These are phyloP conservation scores for Penicillium parvum DNA, from an alignment of 495 filamentous ascomycete genomes.

Conservation along the genomic window DNA sequence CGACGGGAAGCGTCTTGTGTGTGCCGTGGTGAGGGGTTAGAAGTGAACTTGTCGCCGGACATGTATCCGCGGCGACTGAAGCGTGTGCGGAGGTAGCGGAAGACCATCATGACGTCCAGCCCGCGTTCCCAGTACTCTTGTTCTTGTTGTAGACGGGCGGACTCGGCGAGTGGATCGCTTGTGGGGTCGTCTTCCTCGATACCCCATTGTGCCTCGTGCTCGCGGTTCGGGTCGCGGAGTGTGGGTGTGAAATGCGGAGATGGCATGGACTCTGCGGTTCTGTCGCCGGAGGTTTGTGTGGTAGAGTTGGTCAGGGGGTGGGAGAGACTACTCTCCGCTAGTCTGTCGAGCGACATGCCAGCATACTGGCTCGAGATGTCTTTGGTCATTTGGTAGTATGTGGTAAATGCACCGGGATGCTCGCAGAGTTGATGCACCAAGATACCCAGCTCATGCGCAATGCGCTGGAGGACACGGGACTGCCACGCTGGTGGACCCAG, in stretches of 20 bases:
- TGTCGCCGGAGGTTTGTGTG: conserved; percentile 18
- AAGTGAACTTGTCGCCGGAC: conserved; percentile 32
- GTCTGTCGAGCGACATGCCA: conserved; percentile 43
- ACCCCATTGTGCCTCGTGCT: conserved; percentile 60
- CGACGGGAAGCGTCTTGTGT: conserved; percentile 67
- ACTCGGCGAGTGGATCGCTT: conserved; percentile 30
- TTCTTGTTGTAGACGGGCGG: conserved; percentile 34
- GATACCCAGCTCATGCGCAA: conserved; percentile 80
- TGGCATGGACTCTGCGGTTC: conserved; percentile 26
- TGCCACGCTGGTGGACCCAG: conserved; percentile 62
- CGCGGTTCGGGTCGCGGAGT: conserved; percentile 34
- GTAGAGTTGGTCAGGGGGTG: conserved; percentile 13
- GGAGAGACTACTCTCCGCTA: conserved; percentile 23
- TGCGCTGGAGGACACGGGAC: conserved; percentile 69
- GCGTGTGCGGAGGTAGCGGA: conserved; percentile 74
- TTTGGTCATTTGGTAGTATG: conserved; percentile 52
- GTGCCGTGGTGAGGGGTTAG: conserved; percentile 32
- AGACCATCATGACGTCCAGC: conserved; percentile 81
- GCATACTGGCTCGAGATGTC: conserved; percentile 47
- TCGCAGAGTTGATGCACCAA: conserved; percentile 78
- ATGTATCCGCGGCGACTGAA: conserved; percentile 51
- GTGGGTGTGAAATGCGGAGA: conserved; percentile 46
- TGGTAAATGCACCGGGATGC: conserved; percentile 76
- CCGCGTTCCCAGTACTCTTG: conserved; percentile 86
- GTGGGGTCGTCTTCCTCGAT: conserved; percentile 57